These are phyloP conservation scores for Venturiaceae sp. DNA, from an alignment of 2,329 filamentous ascomycete species.

Conservation along the genomic window DNA sequence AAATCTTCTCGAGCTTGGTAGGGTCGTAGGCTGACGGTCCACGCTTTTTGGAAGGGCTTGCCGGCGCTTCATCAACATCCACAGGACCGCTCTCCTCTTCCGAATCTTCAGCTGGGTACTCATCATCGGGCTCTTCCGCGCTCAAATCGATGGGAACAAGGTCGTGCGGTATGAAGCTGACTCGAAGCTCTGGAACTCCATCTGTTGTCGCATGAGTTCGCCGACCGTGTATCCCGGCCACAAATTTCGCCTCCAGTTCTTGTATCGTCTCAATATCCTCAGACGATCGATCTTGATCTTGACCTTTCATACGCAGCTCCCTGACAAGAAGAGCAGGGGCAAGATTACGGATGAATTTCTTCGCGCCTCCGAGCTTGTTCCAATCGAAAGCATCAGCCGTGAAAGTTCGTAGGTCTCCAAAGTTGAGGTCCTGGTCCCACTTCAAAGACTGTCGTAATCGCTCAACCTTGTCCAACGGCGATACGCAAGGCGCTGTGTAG, in stretches of 20 bases:
- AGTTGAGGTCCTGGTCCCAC: constrained; percentile 57
- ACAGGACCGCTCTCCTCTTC: constrained; percentile 20
- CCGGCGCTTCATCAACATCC: constrained; percentile 21
- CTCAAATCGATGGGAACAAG: constrained; percentile 71
- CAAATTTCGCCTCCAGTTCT: constrained; percentile 41
- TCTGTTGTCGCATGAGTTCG: constrained; percentile 68
- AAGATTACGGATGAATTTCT: constrained; percentile 74
- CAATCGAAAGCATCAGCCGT: constrained; percentile 76
- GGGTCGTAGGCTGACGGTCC: constrained; percentile 51
- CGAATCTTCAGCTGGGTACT: constrained; percentile 33
- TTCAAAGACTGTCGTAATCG: constrained; percentile 42
- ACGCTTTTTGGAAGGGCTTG: constrained; percentile 33
- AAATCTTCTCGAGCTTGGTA: constrained; percentile 52
- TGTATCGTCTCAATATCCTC: constrained; percentile 28
- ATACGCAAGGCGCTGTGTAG: constrained; percentile 83
- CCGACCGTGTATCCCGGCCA: constrained; percentile 58
- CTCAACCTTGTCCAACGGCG: constrained; percentile 46
- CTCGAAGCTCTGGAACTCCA: constrained; percentile 62
- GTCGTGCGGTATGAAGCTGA: constrained; percentile 66
- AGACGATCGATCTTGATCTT: constrained; percentile 8
- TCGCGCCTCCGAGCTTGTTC: constrained; percentile 66
- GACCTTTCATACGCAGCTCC: constrained; percentile 35
- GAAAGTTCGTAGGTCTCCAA: constrained; percentile 61
- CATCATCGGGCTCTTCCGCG: constrained; percentile 63
- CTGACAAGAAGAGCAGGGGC: constrained; percentile 65